Conservation (phyloP, 108 stramenopile species). For the Schizochytrium sp. region DNA sequence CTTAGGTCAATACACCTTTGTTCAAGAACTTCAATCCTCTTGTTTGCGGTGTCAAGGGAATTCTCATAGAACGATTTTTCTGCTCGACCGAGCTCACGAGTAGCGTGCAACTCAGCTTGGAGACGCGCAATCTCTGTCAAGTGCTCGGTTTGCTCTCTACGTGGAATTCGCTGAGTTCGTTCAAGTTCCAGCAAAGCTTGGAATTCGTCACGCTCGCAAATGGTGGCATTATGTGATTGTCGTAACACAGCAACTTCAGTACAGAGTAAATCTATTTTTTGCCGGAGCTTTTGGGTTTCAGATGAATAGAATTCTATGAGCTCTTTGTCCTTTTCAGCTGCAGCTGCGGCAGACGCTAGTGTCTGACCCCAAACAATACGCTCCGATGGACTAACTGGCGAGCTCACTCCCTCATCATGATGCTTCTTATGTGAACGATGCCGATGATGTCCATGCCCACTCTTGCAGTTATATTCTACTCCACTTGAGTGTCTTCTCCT, state of each 20-base stretch:
- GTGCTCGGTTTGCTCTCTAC: not conserved
- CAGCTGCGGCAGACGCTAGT: constrained; percentile 10
- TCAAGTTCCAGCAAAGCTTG: not conserved
- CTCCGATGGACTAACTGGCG: not conserved
- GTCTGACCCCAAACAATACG: not conserved
- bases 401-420: too few species aligned
- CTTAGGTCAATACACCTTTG: not conserved
- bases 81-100: not conserved
- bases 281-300: not conserved
- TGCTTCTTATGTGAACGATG: too few species aligned
- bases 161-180: not conserved
- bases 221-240: not conserved
- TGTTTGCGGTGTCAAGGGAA: not conserved
- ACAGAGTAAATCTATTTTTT: not conserved
- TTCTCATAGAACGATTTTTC: not conserved
- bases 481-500: too few species aligned
- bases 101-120: not conserved
- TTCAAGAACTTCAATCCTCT: not conserved
- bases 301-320: not conserved
- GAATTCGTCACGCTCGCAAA: not conserved
- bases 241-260: not conserved
- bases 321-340: constrained; percentile 42
- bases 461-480: too few species aligned
- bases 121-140: not conserved
- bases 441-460: too few species aligned